These are phyloP conservation scores for Mucor saturninus DNA, from an alignment of 371 early-diverging fungal species.

Conservation along the genomic window DNA sequence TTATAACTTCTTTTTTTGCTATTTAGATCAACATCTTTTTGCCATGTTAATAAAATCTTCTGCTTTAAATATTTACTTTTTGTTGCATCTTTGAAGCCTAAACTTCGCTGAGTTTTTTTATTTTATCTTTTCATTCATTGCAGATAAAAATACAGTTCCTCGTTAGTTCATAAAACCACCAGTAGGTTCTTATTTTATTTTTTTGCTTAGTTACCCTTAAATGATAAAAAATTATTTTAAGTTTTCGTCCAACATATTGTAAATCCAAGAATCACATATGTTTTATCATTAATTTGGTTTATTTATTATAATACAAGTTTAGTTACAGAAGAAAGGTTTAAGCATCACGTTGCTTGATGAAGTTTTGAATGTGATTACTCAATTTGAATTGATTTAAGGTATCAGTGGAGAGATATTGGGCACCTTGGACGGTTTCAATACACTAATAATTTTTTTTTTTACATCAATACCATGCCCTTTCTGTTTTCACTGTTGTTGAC, in stretches of 20 bases:
- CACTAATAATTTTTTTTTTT: constrained; percentile 44
- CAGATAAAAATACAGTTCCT: too few species aligned
- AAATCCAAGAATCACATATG: neutral
- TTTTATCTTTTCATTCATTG: too few species aligned
- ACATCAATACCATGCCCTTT: neutral
- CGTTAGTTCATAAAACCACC: too few species aligned
- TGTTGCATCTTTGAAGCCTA: too few species aligned
- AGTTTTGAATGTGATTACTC: constrained; percentile 61
- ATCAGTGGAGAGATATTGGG: constrained; percentile 56
- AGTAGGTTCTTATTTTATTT: neutral
- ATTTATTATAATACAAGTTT: constrained; percentile 4
- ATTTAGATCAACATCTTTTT: neutral
- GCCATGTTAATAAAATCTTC: constrained; percentile 1
- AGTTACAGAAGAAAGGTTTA: neutral
- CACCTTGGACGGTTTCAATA: constrained; percentile 66
- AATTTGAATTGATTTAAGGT: constrained; percentile 50
- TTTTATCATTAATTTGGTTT: neutral
- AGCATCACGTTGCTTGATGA: constrained; percentile 49
- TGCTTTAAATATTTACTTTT: neutral
- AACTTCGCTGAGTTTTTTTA: too few species aligned
- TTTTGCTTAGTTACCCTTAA: neutral
- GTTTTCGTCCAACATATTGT: too few species aligned
- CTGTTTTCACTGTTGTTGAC: neutral
- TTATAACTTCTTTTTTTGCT: neutral
- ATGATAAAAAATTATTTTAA: too few species aligned